Percentiles rank a stretch among this genome's conserved stretches.
Conservation (phyloP, 495 filamentous ascomycete genomes). For the Podospora appendiculata region DNA sequence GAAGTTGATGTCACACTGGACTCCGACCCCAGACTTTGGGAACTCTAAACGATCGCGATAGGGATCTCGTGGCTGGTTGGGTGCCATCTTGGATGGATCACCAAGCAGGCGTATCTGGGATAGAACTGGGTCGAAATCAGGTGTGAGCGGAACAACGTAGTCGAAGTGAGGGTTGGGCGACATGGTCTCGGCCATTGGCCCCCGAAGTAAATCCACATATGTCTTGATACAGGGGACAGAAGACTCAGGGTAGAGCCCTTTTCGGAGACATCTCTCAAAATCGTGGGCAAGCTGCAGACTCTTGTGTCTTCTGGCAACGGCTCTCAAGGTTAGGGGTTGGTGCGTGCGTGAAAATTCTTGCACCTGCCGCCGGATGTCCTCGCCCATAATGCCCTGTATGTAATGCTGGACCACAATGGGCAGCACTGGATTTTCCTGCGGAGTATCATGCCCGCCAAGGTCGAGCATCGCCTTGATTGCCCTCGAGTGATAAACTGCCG, state of each 20-base stretch:
- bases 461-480: constrained; percentile 27
- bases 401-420: constrained; percentile 30
- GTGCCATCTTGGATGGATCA: constrained; percentile 30
- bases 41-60: constrained; percentile 58
- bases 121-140: constrained; percentile 13
- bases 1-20: constrained; percentile 83
- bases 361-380: constrained; percentile 27
- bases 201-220: constrained; percentile 31
- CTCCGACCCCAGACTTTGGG: constrained; percentile 58
- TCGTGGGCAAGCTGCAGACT: constrained; percentile 39
- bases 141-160: constrained; percentile 19
- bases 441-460: constrained; percentile 16
- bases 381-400: constrained; percentile 33
- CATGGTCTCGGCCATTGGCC: constrained; percentile 4
- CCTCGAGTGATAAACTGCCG: constrained; percentile 33
- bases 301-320: constrained; percentile 35
- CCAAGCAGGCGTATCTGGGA: constrained; percentile 27
- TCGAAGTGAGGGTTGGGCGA: constrained; percentile 3
- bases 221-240: constrained; percentile 22
- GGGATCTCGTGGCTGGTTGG: constrained; percentile 42
- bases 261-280: constrained; percentile 38
- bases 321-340: constrained; percentile 13
- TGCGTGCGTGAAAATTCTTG: constrained; percentile 20
- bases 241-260: constrained; percentile 26
- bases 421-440: constrained; percentile 9